A percentile compares a stretch with the other conserved stretches of the same genome.
phyloP scores from a whole-genome alignment of 2,329 filamentous ascomycete genomes.

The Ilyonectria sp. region DNA sequence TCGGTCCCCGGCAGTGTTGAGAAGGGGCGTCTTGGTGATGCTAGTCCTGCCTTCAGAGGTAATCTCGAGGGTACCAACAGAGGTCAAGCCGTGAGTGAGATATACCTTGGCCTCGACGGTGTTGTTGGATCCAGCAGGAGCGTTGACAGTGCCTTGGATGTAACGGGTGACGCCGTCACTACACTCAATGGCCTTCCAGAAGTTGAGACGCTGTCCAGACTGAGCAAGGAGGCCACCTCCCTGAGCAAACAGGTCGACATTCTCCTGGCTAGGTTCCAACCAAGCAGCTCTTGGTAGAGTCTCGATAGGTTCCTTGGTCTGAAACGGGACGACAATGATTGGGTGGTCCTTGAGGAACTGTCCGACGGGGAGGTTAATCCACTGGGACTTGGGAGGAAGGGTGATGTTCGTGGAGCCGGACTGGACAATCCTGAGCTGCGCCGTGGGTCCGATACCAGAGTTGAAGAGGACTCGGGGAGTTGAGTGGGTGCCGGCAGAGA shows the following conservation, averaged over 20 bases:
- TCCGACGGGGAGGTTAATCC: slow-evolving; percentile 73
- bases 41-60: slow-evolving; percentile 57
- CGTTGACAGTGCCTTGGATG: slow-evolving; percentile 62
- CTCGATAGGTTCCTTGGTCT: slow-evolving; percentile 44
- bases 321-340: slow-evolving; percentile 52
- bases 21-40: slow-evolving; percentile 55
- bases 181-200: slow-evolving; percentile 61
- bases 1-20: slow-evolving; percentile 51
- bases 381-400: slow-evolving; percentile 65
- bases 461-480: slow-evolving; percentile 76
- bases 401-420: slow-evolving; percentile 63
- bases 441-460: slow-evolving; percentile 74
- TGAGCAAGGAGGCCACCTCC: slow-evolving; percentile 60
- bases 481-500: slow-evolving; percentile 77
- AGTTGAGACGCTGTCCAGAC: slow-evolving; percentile 61
- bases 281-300: slow-evolving; percentile 44
- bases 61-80: slow-evolving; percentile 60
- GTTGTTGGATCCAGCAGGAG: slow-evolving; percentile 54
- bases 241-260: slow-evolving; percentile 52
- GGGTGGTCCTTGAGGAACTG: slow-evolving; percentile 69
- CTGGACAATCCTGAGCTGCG: slow-evolving; percentile 65
- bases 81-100: slow-evolving; percentile 65
- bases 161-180: slow-evolving; percentile 54
- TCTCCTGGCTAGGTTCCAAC: slow-evolving; percentile 43
- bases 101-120: slow-evolving; percentile 64